Evolutionary conservation across 192 early-diverging fungal species (phyloP).

Genomic region (Podochytrium sp.): DNA sequence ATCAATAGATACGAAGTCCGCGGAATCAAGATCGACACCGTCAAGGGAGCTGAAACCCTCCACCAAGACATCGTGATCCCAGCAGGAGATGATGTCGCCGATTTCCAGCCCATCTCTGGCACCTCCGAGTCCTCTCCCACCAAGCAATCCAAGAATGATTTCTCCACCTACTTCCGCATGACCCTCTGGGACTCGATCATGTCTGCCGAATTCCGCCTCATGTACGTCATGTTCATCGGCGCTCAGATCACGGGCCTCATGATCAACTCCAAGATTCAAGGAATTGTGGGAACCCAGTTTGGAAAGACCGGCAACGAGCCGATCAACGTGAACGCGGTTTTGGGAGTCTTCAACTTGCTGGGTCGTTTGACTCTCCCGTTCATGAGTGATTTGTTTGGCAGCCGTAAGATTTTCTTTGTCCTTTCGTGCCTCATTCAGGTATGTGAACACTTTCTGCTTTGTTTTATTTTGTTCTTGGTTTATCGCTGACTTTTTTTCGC

Average conservation of each 20-base stretch:
- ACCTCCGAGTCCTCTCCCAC: background rate
- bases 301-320: constrained; percentile 25
- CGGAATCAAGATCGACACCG: constrained; percentile 59
- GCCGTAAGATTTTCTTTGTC: constrained; percentile 72
- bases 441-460: background rate
- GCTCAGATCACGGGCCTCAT: constrained; percentile 45
- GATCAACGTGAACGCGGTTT: constrained; percentile 39
- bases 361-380: constrained; percentile 41
- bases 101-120: background rate
- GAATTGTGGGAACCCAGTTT: constrained; percentile 41
- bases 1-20: constrained; percentile 67
- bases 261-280: constrained; percentile 50
- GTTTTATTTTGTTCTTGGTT: background rate
- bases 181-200: constrained; percentile 30
- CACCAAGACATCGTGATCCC: background rate
- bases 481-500: too few species aligned
- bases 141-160: background rate
- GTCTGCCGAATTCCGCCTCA: constrained; percentile 28
- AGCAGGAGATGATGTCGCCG: background rate
- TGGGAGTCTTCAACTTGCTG: constrained; percentile 40
- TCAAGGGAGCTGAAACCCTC: constrained; percentile 39
- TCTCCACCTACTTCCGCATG: constrained; percentile 27
- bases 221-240: constrained; percentile 25
- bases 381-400: constrained; percentile 38
- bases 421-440: constrained; percentile 61